A percentile compares a stretch with the other conserved stretches of the same genome.
These are phyloP conservation scores for Xylaria acuta DNA, from an alignment of 495 filamentous ascomycete genomes.

Conservation along the genomic window DNA sequence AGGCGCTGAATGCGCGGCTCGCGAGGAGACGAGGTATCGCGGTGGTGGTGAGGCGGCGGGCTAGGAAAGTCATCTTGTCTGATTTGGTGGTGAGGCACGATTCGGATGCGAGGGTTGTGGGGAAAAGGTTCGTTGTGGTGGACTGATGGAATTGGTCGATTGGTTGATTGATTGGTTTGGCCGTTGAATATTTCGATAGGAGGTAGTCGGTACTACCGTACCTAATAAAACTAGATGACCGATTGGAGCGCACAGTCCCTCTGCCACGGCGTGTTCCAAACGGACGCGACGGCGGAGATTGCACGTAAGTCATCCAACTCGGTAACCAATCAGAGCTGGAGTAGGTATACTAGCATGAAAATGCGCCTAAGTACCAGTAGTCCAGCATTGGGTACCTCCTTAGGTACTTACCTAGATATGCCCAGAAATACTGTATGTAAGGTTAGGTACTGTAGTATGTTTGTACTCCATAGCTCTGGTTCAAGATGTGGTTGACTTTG, in stretches of 20 bases:
- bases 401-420: no score
- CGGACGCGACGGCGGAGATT: conserved; percentile 12
- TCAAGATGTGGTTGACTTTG: no score
- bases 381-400: no score
- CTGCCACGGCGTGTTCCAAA: background rate
- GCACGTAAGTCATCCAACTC: background rate
- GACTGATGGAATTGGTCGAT: background rate
- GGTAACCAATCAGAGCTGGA: conserved; percentile 7
- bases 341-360: background rate
- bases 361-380: background rate
- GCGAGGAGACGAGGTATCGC: conserved; percentile 37
- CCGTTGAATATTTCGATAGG: background rate
- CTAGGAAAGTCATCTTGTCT: conserved; percentile 45
- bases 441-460: no score
- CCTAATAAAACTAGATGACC: background rate
- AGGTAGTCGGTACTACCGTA: background rate
- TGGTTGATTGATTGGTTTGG: background rate
- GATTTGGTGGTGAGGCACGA: background rate
- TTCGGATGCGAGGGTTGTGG: background rate
- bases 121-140: background rate
- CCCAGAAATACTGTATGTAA: no score
- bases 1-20: conserved; percentile 62
- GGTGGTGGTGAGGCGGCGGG: conserved; percentile 45
- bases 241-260: background rate
- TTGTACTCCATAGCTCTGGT: no score